Evolutionary conservation across 1,284 basidiomycete species (phyloP).

Genomic region (Ganoderma lucidum): DNA sequence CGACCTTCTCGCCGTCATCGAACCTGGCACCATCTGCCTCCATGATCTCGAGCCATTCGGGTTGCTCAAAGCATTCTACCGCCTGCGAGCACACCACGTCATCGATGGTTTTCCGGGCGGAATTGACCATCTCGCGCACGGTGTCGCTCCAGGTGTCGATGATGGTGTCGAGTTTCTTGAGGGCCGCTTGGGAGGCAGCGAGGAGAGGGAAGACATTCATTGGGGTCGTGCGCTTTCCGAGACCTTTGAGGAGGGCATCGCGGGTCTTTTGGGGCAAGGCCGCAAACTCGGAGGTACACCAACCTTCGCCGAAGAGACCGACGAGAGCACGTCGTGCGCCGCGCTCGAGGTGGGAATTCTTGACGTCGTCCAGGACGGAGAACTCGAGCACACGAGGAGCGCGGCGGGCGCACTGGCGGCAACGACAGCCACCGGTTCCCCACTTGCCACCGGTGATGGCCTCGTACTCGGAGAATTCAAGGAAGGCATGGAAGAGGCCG

Average conservation of each 20-base stretch:
- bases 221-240: conserved; percentile 71
- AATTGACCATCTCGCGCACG: conserved; percentile 68
- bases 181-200: conserved; percentile 70
- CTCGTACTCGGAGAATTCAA: conserved; percentile 80
- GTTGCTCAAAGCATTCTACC: conserved; percentile 68
- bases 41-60: conserved; percentile 79
- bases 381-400: conserved; percentile 86
- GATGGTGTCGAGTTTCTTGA: conserved; percentile 58
- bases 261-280: conserved; percentile 70
- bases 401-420: conserved; percentile 81
- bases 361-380: conserved; percentile 75
- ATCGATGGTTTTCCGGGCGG: conserved; percentile 66
- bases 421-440: conserved; percentile 82
- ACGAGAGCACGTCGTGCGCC: conserved; percentile 80
- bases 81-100: conserved; percentile 66
- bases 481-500: conserved; percentile 84
- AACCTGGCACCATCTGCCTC: conserved; percentile 74
- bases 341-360: conserved; percentile 73
- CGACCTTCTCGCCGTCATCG: conserved; percentile 77
- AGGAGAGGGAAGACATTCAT: conserved; percentile 72
- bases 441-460: conserved; percentile 73
- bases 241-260: conserved; percentile 72
- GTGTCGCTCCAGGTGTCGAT: conserved; percentile 76
- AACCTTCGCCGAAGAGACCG: conserved; percentile 84
- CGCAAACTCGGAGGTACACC: conserved; percentile 85